Conservation (phyloP, 495 filamentous ascomycete species). For the Hypomontagnella monticulosa region DNA sequence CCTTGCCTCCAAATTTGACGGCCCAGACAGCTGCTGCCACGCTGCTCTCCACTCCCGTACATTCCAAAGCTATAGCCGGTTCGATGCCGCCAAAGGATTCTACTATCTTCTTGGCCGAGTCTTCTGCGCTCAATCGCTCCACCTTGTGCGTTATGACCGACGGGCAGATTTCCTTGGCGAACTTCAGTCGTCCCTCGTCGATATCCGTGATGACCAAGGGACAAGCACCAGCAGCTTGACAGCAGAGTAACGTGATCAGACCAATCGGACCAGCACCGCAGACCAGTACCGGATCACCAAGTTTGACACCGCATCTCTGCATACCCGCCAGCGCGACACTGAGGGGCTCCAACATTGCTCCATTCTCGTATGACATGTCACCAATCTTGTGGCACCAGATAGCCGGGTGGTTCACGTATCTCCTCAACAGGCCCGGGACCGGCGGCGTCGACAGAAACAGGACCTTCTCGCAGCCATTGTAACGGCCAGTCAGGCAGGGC, state of each 20-base stretch:
- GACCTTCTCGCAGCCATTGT: conserved; percentile 90
- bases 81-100: conserved; percentile 73
- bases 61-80: conserved; percentile 83
- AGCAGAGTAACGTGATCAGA: conserved; percentile 83
- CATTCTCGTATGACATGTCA: conserved; percentile 87
- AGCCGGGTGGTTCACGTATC: conserved; percentile 93
- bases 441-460: conserved; percentile 89
- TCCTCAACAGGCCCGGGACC: conserved; percentile 84
- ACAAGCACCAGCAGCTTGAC: conserved; percentile 81
- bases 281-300: conserved; percentile 85
- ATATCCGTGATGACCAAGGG: conserved; percentile 94
- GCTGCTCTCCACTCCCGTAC: conserved; percentile 91
- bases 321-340: conserved; percentile 86
- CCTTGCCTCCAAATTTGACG: conserved; percentile 91
- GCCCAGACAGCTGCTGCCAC: conserved; percentile 86
- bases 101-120: conserved; percentile 73
- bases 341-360: conserved; percentile 86
- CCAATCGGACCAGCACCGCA: conserved; percentile 94
- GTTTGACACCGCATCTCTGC: conserved; percentile 76
- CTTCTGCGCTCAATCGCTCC: conserved; percentile 71
- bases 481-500: conserved; percentile 87
- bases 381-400: conserved; percentile 94
- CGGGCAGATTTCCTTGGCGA: conserved; percentile 82
- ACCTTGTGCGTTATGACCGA: conserved; percentile 81
- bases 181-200: conserved; percentile 80